Evolutionary conservation across 371 early-diverging fungal species (phyloP).

Genomic region (Paraphysoderma sedebokerense): DNA sequence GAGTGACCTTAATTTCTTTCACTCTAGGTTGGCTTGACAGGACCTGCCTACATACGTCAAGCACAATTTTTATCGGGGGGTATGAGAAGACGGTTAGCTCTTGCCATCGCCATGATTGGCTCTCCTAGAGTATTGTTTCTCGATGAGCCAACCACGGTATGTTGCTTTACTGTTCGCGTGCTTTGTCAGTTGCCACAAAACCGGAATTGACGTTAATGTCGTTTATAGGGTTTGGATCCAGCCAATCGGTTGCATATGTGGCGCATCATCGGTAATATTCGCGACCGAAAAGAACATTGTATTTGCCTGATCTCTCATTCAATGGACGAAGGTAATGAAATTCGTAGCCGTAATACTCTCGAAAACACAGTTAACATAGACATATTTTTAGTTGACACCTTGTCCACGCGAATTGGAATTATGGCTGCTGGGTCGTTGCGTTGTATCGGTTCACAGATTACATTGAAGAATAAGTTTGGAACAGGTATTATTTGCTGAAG

Average conservation of each 20-base stretch:
- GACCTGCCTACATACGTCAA: too few species aligned
- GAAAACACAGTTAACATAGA: too few species aligned
- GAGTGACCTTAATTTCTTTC: conserved; percentile 13
- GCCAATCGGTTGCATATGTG: conserved; percentile 21
- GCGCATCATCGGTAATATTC: conserved; percentile 20
- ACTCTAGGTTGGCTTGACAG: too few species aligned
- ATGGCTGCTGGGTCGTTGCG: conserved; percentile 23
- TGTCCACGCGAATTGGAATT: conserved; percentile 28
- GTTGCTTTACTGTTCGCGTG: too few species aligned
- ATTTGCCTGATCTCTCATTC: conserved; percentile 15
- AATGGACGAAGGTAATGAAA: too few species aligned
- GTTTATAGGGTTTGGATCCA: conserved; percentile 33
- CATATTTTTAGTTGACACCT: conserved; percentile 22
- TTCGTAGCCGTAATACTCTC: too few species aligned
- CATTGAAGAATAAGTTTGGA: conserved; percentile 21
- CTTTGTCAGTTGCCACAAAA: too few species aligned
- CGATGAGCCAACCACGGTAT: conserved; percentile 32
- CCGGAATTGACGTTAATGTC: too few species aligned
- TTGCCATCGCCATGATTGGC: conserved; percentile 38
- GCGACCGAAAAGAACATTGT: conserved; percentile 11
- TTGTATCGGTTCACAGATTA: conserved; percentile 23
- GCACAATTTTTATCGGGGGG: conserved; percentile 31
- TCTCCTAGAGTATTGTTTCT: conserved; percentile 33
- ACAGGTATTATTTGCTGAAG: conserved; percentile 6
- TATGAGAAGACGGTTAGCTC: conserved; percentile 39